Evolutionary conservation across 495 filamentous ascomycete genomes (phyloP).

Genomic region (Lentithecium fluviatile): DNA sequence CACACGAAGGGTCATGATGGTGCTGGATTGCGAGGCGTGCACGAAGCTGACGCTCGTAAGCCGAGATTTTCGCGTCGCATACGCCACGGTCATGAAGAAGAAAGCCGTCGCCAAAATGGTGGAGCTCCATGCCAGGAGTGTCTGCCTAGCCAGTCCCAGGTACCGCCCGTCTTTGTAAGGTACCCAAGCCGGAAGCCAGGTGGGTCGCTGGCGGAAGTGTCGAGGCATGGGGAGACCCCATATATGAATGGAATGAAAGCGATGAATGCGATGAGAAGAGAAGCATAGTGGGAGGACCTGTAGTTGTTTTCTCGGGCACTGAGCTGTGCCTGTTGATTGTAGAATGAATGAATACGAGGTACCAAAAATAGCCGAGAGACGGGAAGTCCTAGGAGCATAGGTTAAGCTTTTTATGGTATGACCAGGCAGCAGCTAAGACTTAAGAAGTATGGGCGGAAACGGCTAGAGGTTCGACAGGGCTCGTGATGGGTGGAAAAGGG

Average conservation of each 20-base stretch:
- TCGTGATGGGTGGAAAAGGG: background rate
- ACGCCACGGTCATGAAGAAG: slow-evolving; percentile 23
- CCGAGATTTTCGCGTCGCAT: slow-evolving; percentile 13
- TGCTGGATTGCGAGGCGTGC: slow-evolving; percentile 17
- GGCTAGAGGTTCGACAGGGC: background rate
- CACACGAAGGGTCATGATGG: slow-evolving; percentile 17
- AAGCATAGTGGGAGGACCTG: slow-evolving; percentile 3
- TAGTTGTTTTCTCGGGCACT: slow-evolving; percentile 10
- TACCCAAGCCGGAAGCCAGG: slow-evolving; percentile 22
- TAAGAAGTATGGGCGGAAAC: background rate
- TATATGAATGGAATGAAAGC: slow-evolving; percentile 21
- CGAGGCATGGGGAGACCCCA: slow-evolving; percentile 14
- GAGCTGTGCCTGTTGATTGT: slow-evolving; percentile 4
- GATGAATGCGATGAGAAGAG: slow-evolving; percentile 12
- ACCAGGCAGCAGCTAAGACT: background rate
- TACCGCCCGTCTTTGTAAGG: slow-evolving; percentile 28
- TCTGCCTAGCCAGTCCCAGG: slow-evolving; percentile 26
- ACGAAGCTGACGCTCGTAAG: slow-evolving; percentile 20
- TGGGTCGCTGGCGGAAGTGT: slow-evolving; percentile 24
- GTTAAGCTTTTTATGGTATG: background rate
- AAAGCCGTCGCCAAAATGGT: slow-evolving; percentile 12
- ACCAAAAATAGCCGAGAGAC: slow-evolving; percentile 1
- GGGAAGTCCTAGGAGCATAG: background rate
- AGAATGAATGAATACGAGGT: slow-evolving; percentile 2
- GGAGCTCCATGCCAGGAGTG: slow-evolving; percentile 18